phyloP scores from a whole-genome alignment of 2,329 filamentous ascomycete genomes.

The Fusarium fracticaudum region DNA sequence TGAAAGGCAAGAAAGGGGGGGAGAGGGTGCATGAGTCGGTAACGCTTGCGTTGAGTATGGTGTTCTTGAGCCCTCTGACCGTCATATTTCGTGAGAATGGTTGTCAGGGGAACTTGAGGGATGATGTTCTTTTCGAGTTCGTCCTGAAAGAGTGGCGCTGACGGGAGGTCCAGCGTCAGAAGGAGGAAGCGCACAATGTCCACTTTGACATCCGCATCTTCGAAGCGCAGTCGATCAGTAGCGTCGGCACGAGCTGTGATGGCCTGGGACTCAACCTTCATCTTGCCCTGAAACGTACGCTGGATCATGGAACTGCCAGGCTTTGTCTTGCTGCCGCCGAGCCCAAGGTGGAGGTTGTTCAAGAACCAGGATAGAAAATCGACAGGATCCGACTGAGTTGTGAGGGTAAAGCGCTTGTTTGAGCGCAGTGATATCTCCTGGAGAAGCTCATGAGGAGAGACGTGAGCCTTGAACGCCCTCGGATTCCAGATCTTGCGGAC shows the following conservation, averaged over 20 bases:
- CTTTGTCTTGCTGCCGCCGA: constrained; percentile 89
- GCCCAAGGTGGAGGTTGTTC: constrained; percentile 90
- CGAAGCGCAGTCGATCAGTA: constrained; percentile 88
- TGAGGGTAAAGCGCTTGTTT: constrained; percentile 91
- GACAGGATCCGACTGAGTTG: constrained; percentile 90
- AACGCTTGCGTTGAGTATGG: constrained; percentile 86
- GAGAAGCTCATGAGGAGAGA: constrained; percentile 95
- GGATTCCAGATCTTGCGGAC: constrained; percentile 99
- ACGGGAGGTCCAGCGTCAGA: constrained; percentile 89
- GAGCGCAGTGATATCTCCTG: constrained; percentile 93
- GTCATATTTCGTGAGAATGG: constrained; percentile 92
- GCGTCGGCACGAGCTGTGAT: constrained; percentile 92
- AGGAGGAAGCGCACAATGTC: constrained; percentile 86
- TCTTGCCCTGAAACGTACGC: constrained; percentile 89
- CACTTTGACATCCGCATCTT: constrained; percentile 84
- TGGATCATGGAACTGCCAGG: constrained; percentile 88
- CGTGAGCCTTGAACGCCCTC: constrained; percentile 93
- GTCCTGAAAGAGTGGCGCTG: constrained; percentile 95
- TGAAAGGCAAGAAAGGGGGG: constrained; percentile 93
- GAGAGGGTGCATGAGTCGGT: constrained; percentile 87
- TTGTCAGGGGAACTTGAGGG: constrained; percentile 85
- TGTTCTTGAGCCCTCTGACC: constrained; percentile 88
- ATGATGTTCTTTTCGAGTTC: constrained; percentile 96
- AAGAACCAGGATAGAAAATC: constrained; percentile 98
- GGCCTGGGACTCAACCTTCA: constrained; percentile 92